A percentile compares a stretch with the other conserved stretches of the same genome.
phyloP scores from a whole-genome alignment of 192 early-diverging fungal genomes.

The Mycoemilia scoparia region DNA sequence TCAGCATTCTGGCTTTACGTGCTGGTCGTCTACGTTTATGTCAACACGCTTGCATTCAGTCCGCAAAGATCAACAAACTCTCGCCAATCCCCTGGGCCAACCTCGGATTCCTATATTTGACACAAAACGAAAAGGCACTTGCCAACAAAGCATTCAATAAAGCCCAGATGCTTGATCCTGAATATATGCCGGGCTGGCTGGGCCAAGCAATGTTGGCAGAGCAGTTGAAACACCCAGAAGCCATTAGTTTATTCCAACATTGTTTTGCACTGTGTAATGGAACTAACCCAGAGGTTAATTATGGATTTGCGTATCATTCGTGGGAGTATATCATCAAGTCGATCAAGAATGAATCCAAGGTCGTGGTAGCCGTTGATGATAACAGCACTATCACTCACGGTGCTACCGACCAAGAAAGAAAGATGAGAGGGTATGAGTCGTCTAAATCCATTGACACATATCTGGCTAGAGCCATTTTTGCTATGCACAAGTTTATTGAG shows the following conservation, averaged over 20 bases:
- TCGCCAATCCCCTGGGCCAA: slow-evolving; percentile 56
- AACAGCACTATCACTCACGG: no score
- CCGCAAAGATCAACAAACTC: slow-evolving; percentile 50
- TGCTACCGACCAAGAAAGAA: no score
- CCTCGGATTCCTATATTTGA: slow-evolving; percentile 61
- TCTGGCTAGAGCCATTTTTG: slow-evolving; percentile 17
- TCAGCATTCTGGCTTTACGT: slow-evolving; percentile 41
- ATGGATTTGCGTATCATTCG: no score
- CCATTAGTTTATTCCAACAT: slow-evolving; percentile 56
- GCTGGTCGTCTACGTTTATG: slow-evolving; percentile 33
- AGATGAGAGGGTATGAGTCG: no score
- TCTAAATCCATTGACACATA: no score
- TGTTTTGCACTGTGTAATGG: no score
- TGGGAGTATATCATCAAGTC: no score
- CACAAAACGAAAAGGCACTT: slow-evolving; percentile 48
- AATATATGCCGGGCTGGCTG: slow-evolving; percentile 57
- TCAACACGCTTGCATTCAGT: slow-evolving; percentile 73
- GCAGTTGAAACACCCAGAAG: slow-evolving; percentile 27
- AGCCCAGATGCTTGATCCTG: slow-evolving; percentile 61
- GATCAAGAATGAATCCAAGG: no score
- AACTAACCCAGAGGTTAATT: no score
- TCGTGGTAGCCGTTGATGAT: no score
- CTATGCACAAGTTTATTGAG: slow-evolving; percentile 13
- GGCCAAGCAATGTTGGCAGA: slow-evolving; percentile 71
- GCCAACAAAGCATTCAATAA: slow-evolving; percentile 50